These are phyloP conservation scores for Penicillium hordei DNA, from an alignment of 2,329 filamentous ascomycete genomes.

Conservation along the genomic window DNA sequence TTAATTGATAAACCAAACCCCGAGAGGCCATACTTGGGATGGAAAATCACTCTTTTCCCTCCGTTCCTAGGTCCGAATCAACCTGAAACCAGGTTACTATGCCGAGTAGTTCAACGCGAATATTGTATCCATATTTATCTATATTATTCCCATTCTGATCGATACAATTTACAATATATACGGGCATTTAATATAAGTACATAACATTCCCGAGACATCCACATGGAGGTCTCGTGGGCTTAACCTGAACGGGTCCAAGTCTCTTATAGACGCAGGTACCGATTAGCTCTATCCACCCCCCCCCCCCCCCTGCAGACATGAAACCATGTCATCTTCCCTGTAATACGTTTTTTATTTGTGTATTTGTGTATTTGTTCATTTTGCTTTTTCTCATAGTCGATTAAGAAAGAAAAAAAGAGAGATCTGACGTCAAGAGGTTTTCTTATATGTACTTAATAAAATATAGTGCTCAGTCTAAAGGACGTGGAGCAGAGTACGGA, in stretches of 20 bases:
- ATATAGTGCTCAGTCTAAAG: slow-evolving; percentile 1
- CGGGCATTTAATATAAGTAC: not conserved
- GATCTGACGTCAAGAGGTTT: slow-evolving; percentile 5
- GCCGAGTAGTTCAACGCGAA: not conserved
- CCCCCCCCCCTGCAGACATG: slow-evolving; percentile 3
- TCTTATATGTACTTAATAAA: not conserved
- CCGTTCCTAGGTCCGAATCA: slow-evolving; percentile 4
- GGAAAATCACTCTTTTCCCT: not conserved
- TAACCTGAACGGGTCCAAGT: slow-evolving; percentile 8
- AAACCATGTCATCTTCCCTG: slow-evolving; percentile 6
- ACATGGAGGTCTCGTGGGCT: slow-evolving; percentile 29
- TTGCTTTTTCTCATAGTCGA: not conserved
- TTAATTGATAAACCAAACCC: not conserved
- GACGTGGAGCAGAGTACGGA: not conserved
- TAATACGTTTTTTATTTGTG: not conserved
- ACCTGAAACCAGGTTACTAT: slow-evolving; percentile 13
- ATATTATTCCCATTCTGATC: not conserved
- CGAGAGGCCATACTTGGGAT: not conserved
- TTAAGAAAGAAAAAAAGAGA: not conserved
- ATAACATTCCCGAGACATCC: slow-evolving; percentile 11
- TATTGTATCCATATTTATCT: not conserved
- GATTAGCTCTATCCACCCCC: not conserved
- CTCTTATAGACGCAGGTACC: slow-evolving; percentile 25
- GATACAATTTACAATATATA: not conserved
- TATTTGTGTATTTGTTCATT: not conserved